Conservation (phyloP, 441 rosid species). For the Sinapis alba region DNA sequence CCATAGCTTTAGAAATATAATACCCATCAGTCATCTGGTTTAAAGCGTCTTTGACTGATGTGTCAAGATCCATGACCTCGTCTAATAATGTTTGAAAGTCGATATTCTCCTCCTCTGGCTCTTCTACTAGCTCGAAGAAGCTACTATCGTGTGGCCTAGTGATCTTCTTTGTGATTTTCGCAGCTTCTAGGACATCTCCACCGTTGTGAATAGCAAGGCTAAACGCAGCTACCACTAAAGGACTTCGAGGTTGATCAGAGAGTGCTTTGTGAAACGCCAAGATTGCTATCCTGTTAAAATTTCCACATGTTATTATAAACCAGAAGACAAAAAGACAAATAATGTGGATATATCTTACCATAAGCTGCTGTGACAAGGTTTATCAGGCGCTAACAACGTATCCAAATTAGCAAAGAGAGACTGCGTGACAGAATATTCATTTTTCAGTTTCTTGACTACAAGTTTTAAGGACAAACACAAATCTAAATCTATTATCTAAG, state of each 20-base stretch:
- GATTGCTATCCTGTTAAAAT: slow-evolving; percentile 51
- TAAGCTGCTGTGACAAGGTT: slow-evolving; percentile 84
- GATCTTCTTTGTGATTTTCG: slow-evolving; percentile 60
- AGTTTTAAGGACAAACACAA: neutral
- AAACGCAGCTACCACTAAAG: slow-evolving; percentile 63
- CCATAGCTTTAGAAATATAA: slow-evolving; percentile 80
- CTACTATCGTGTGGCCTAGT: slow-evolving; percentile 46
- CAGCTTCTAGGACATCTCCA: slow-evolving; percentile 67
- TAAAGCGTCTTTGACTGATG: slow-evolving; percentile 49
- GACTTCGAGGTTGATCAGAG: slow-evolving; percentile 56
- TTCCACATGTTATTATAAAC: neutral
- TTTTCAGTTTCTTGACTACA: slow-evolving; percentile 12
- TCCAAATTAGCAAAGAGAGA: slow-evolving; percentile 74
- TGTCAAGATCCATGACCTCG: slow-evolving; percentile 71
- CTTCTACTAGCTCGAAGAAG: slow-evolving; percentile 64
- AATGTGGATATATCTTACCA: slow-evolving; percentile 52
- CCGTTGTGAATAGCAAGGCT: slow-evolving; percentile 63
- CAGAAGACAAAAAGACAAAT: neutral
- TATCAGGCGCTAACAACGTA: slow-evolving; percentile 74
- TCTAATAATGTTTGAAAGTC: slow-evolving; percentile 42
- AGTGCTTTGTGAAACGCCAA: slow-evolving; percentile 71
- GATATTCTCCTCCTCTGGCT: slow-evolving; percentile 36
- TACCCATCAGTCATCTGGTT: slow-evolving; percentile 62
- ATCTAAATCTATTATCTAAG: neutral
- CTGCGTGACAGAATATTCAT: slow-evolving; percentile 46